Base-by-base conservation (phyloP, 495 filamentous ascomycete genomes). In the Penicillium bialowiezense region DNA sequence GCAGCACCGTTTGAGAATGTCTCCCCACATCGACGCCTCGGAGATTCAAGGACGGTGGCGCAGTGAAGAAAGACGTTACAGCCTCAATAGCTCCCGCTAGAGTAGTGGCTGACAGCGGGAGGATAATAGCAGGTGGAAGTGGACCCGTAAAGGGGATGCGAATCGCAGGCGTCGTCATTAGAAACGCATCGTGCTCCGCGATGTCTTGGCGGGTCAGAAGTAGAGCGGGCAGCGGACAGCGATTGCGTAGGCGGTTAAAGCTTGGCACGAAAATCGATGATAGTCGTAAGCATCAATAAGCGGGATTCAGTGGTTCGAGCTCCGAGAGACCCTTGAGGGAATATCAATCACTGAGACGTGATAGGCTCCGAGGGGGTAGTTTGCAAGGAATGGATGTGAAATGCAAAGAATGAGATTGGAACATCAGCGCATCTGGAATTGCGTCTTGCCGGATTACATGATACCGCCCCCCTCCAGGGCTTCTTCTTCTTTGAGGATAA, bases 101-200 rank as follows among this genome's bases (percentile, higher is more conserved):
- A 1, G 89, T 86, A 29, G 68, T 73, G 18, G 92, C 90, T 43
- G 75, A 82, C 24, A 70, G 56, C 0, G 93, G 93, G 39, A 88
- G 74, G 64, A 91, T 88, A 33, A 74, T 76, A 4, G 92, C 85
- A 10, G 85, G 75, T n/a, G 92, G 88, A 38, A 97, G 74, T 20
- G 87, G 83, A 38, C 85, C 82, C 49, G 89, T 96, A 62, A 90
- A 98, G 52, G 93, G 93, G 59, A 97, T 95, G 60, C 92, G 81
- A 74, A 96, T 85, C 24, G 87, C 77, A 51, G 85, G 74, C 60
- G 77, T 83, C 62, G 77, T 77, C 84, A 86, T 86, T 63, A 61
- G 67, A 54, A 52, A 58, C 55, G 49, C 63, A 68, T 65, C 53
- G 41, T 63, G 48, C 33, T 33, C 18, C 18, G 42, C n/a, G 21